phyloP scores from a whole-genome alignment of 2,329 filamentous ascomycete genomes.

The Purpureocillium lavendulum region DNA sequence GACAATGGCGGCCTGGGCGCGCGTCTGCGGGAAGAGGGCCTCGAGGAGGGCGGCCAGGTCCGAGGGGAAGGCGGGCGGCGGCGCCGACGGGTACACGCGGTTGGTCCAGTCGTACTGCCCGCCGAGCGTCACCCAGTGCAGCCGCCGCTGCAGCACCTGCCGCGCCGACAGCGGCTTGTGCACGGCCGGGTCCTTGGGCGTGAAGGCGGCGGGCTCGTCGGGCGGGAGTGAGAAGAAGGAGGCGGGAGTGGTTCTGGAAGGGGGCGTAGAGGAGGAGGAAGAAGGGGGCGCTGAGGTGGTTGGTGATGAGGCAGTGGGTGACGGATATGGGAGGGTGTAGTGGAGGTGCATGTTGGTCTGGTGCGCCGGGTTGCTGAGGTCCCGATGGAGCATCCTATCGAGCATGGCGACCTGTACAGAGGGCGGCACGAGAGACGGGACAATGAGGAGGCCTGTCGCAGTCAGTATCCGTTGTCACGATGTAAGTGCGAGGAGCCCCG shows the following conservation, averaged over 20 bases:
- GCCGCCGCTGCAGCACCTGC: constrained; percentile 66
- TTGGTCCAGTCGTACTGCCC: constrained; percentile 96
- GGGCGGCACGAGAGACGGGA: constrained; percentile 66
- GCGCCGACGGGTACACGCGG: constrained; percentile 66
- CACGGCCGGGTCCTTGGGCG: constrained; percentile 61
- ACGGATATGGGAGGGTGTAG: constrained; percentile 58
- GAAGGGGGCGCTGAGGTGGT: constrained; percentile 20
- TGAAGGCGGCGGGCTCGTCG: constrained; percentile 44
- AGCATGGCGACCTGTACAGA: constrained; percentile 62
- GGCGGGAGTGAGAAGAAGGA: constrained; percentile 49
- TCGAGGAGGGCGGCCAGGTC: constrained; percentile 65
- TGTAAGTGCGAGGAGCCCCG: too few relatives aligned
- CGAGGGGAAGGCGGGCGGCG: constrained; percentile 62
- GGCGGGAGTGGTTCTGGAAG: constrained; percentile 54
- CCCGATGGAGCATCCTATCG: constrained; percentile 64
- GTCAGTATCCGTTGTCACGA: not conserved
- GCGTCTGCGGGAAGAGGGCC: constrained; percentile 65
- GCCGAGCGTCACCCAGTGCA: constrained; percentile 91
- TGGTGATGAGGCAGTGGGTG: constrained; percentile 13
- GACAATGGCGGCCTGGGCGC: constrained; percentile 82
- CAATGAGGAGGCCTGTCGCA: constrained; percentile 71
- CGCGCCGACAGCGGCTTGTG: constrained; percentile 66
- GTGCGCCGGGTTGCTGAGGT: constrained; percentile 65
- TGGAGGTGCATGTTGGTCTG: constrained; percentile 88
- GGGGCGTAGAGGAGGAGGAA: constrained; percentile 46